phyloP scores from a whole-genome alignment of 2,329 filamentous ascomycete genomes.

The Phialophora chinensis region DNA sequence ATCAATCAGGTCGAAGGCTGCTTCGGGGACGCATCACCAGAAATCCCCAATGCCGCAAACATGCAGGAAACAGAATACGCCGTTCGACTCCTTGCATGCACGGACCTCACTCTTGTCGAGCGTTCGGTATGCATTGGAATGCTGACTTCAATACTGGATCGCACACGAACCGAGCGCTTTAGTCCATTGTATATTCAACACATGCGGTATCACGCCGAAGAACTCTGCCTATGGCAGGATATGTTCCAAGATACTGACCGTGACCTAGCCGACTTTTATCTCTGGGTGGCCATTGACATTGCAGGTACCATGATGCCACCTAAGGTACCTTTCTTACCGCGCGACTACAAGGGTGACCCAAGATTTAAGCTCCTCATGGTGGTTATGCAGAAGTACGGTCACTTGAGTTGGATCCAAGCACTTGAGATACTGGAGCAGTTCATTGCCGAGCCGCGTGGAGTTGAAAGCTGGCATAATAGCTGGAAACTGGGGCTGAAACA shows the following conservation, averaged over 20 bases:
- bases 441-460: not conserved
- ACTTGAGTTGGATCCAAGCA: not conserved
- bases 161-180: conserved; percentile 11
- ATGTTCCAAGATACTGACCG: conserved; percentile 5
- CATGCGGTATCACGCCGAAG: conserved; percentile 11
- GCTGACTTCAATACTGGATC: conserved; percentile 12
- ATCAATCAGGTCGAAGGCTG: conserved; percentile 3
- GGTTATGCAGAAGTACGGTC: conserved; percentile 2
- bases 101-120: conserved; percentile 13
- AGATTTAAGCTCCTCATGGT: conserved; percentile 2
- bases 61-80: conserved; percentile 19
- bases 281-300: conserved; percentile 18
- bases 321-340: not conserved
- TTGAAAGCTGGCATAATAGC: conserved; percentile 13
- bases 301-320: conserved; percentile 9
- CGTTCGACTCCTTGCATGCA: conserved; percentile 8
- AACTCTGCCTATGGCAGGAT: conserved; percentile 1
- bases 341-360: not conserved
- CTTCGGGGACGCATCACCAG: not conserved
- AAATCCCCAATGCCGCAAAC: conserved; percentile 13
- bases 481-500: conserved; percentile 13
- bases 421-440: not conserved
- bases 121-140: conserved; percentile 18
- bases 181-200: conserved; percentile 19
- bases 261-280: conserved; percentile 17